Evolutionary conservation across 2,329 filamentous ascomycete genomes (phyloP).

Genomic region (Ophiosphaerella herpotricha): DNA sequence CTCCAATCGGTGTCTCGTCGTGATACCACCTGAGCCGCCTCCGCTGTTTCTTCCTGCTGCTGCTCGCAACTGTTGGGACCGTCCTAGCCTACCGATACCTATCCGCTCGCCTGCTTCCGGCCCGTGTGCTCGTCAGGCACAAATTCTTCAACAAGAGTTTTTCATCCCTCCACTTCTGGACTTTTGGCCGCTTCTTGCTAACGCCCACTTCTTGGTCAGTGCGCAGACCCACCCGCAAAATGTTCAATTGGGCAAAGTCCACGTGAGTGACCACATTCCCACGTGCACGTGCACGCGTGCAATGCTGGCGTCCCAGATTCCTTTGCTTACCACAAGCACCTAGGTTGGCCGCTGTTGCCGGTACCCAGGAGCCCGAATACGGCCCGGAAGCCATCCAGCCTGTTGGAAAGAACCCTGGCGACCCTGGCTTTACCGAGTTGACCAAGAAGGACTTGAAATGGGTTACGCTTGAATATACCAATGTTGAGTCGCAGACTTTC

Average conservation of each 20-base stretch:
- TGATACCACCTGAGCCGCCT: too few relatives aligned
- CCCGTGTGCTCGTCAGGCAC: slow-evolving; percentile 22
- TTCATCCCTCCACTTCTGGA: slow-evolving; percentile 27
- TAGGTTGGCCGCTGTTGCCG: slow-evolving; percentile 76
- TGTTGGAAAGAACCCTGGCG: slow-evolving; percentile 78
- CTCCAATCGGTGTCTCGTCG: too few relatives aligned
- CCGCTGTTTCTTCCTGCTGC: too few relatives aligned
- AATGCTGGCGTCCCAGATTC: not conserved
- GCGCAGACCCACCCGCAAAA: slow-evolving; percentile 47
- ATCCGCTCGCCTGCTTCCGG: not conserved
- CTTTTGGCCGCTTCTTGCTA: slow-evolving; percentile 27
- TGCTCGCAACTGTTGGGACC: too few relatives aligned
- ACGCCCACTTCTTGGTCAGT: slow-evolving; percentile 37
- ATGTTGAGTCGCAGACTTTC: slow-evolving; percentile 93
- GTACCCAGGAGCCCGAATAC: slow-evolving; percentile 96
- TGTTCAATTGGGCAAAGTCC: slow-evolving; percentile 96
- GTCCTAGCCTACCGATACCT: too few relatives aligned
- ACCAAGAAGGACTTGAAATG: slow-evolving; percentile 81
- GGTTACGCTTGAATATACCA: slow-evolving; percentile 79
- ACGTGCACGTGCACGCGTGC: slow-evolving; percentile 21
- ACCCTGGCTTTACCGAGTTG: slow-evolving; percentile 79
- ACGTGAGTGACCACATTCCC: slow-evolving; percentile 63
- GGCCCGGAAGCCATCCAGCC: slow-evolving; percentile 85
- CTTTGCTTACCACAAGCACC: slow-evolving; percentile 17
- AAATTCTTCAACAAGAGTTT: slow-evolving; percentile 32